Base-by-base conservation (phyloP, 2,329 filamentous ascomycete genomes). In the Cytospora leucostoma region DNA sequence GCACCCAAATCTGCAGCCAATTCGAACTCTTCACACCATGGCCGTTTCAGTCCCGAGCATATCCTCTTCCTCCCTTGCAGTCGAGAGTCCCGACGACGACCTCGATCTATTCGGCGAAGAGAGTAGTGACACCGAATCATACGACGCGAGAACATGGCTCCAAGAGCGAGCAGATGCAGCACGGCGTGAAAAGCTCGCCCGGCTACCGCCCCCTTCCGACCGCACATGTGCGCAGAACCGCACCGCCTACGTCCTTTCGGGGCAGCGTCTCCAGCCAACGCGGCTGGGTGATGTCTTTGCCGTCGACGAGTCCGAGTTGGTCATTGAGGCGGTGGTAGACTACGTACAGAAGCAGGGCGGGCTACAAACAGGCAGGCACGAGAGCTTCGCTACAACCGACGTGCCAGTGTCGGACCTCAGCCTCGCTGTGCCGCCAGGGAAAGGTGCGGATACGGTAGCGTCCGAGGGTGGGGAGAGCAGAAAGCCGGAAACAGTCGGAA, bases 181-280 rank as follows among this genome's bases (percentile, higher is more conserved):
- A 11, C 64, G 64, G 12, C 34, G 61, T 32, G 57, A 59, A 51
- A 65, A 61, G 54, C 64, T 65, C 40, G 64, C 61, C 4, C 38
- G 12, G 54, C 64, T 65, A 2, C 64, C 64, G 12, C 61, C 57
- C 4, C 35, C 50, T 2, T 34, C 53, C 33, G 38, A 44, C 27
- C 61, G 64, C 17, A 65, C 61, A 15, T 61, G 61, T 19, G 61
- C 61, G 1, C 64, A 65, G n/a, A 64, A 65, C 37, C 64, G 64
- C 13, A 51, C 37, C 17, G 61, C 64, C 32, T 65, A 65, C 17
- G 55, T 65, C 21, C 64, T 65, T 15, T 57, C 64, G 7, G 53
- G 27, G 12, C 64, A 52, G 27, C 64, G 64, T 34, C 64, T 65
- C 10, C 64, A 64, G 49, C 64, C 64, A 4, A 64, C 61, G 12